Evolutionary conservation across 1,139 yeast species (phyloP).

Genomic region (Taiozyma sp.): DNA sequence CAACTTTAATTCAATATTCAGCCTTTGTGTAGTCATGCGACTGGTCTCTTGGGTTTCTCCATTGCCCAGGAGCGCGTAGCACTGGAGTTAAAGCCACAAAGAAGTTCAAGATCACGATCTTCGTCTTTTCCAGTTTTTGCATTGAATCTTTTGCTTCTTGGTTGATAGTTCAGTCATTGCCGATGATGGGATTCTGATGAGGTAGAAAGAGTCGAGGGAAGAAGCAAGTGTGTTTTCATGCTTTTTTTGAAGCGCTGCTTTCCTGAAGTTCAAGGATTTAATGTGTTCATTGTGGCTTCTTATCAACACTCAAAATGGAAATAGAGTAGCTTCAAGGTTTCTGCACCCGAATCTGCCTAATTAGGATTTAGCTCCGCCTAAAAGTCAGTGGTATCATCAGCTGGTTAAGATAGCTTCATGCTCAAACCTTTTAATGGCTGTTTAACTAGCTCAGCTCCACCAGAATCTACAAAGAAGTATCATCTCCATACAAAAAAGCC

Average conservation of each 20-base stretch:
- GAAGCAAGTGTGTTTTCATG: background rate
- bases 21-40: constrained; percentile 4
- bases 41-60: constrained; percentile 32
- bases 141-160: background rate
- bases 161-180: background rate
- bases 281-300: background rate
- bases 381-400: background rate
- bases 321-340: background rate
- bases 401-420: too few species aligned
- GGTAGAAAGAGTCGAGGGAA: too few species aligned
- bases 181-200: background rate
- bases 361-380: background rate
- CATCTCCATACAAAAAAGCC: too few species aligned
- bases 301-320: background rate
- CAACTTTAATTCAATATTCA: constrained; percentile 6
- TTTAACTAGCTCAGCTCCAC: too few species aligned
- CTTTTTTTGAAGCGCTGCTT: too few species aligned
- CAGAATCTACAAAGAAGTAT: too few species aligned
- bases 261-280: background rate
- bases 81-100: constrained; percentile 15
- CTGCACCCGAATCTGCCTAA: background rate
- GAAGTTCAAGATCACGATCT: constrained; percentile 4
- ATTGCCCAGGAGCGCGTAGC: constrained; percentile 32
- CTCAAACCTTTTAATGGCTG: too few species aligned
- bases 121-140: constrained; percentile 17